Base-by-base conservation (phyloP, 2,329 filamentous ascomycete species). In the Penicillium sp. region DNA sequence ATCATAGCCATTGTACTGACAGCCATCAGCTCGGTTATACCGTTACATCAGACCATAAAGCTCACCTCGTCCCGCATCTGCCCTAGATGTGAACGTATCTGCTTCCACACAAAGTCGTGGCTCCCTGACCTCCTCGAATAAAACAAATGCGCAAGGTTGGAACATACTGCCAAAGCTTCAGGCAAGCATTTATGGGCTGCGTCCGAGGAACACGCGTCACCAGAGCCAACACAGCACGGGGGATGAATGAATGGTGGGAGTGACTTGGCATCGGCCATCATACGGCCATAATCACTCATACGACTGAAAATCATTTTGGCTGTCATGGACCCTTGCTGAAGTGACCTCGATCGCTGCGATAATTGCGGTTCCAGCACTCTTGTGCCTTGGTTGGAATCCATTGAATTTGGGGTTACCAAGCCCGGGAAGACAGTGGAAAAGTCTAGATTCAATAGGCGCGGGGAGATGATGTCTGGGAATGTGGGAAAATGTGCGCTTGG, bases 11-110 rank as follows among this genome's bases (percentile, higher is more conserved):
- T 54, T 23, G 23, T 47, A 54, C 51, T 47, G 16, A 27, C 10
- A 23, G 16, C 2, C 27, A 35, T 53, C 23, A 53, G 29, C n/a
- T 42, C 37, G 9, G 9, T 10, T 8, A 14, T 5, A 23, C n/a
- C 13, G 31, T 1, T 33, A 13, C 7, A 1, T 33, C 14, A 14
- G 31, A 7, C 5, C 31, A 7, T 33, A 1, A 11, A 7, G 23
- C 51, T 47, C 25, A 56, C 54, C 26, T 52, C 49, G 14, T 49
- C 33, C 10, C 43, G 21, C 54, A 56, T 52, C 19, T 56, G 49
- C 31, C 27, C 25, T 31, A 57, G n/a, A 33, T 57, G 49, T 10
- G 31, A 33, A n/a, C 44, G 52, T 27, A 52, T 57, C 13, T 53
- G 49, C 10, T 48, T 21, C 54, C 49, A 57, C 25, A 49, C 19